Percentiles rank a stretch among this genome's conserved stretches.
phyloP scores from a whole-genome alignment of 2,329 filamentous ascomycete species.

The Verticillium tricorpus region DNA sequence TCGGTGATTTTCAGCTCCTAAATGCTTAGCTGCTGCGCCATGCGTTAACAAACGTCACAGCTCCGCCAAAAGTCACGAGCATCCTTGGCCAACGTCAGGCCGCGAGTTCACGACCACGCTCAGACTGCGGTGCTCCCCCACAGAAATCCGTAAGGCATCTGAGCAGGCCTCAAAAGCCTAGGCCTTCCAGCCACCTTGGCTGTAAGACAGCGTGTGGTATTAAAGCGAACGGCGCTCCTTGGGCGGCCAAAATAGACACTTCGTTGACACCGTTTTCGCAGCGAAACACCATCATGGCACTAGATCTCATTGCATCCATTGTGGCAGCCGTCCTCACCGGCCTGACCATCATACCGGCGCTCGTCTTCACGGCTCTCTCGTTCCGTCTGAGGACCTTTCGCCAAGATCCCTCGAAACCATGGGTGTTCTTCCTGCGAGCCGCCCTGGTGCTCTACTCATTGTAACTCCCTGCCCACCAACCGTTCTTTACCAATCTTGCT shows the following conservation, averaged over 20 bases:
- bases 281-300: not conserved
- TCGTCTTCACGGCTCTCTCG: not conserved
- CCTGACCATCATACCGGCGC: not conserved
- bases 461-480: not conserved
- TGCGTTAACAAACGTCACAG: not conserved
- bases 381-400: not conserved
- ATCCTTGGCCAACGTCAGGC: not conserved
- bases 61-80: not conserved
- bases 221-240: too few relatives aligned
- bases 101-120: too few relatives aligned
- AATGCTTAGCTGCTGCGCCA: not conserved
- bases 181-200: too few relatives aligned
- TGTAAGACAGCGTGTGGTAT: too few relatives aligned
- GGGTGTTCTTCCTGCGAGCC: not conserved
- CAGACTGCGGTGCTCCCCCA: too few relatives aligned
- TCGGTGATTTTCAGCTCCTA: not conserved
- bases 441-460: not conserved
- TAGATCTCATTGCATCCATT: not conserved
- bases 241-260: too few relatives aligned
- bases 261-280: not conserved
- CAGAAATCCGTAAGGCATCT: too few relatives aligned
- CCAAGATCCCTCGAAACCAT: not conserved
- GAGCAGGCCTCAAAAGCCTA: too few relatives aligned
- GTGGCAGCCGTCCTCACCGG: not conserved
- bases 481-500: not conserved